Conservation (phyloP, 1,284 basidiomycete species). For the Moesziomyces sp. region DNA sequence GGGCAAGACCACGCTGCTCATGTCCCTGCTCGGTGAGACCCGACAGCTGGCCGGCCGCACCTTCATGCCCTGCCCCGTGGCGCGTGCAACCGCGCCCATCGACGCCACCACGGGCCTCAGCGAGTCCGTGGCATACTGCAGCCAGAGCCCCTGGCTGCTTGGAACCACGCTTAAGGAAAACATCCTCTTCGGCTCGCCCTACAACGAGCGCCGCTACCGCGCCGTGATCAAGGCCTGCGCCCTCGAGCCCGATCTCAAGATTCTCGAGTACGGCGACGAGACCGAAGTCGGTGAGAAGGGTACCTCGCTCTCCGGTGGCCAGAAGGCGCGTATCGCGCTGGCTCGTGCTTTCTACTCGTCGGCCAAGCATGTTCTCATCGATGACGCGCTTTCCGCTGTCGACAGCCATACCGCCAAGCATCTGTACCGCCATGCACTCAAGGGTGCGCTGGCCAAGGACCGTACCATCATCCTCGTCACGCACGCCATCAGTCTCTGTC, state of each 20-base stretch:
- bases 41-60: constrained; percentile 70
- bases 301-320: constrained; percentile 82
- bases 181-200: constrained; percentile 88
- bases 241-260: constrained; percentile 81
- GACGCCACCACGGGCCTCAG: constrained; percentile 74
- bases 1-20: constrained; percentile 71
- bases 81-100: constrained; percentile 60
- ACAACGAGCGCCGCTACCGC: constrained; percentile 80
- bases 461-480: constrained; percentile 84
- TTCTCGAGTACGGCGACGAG: constrained; percentile 92
- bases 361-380: constrained; percentile 84
- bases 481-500: constrained; percentile 82
- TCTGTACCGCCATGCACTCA: constrained; percentile 76
- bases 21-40: constrained; percentile 74
- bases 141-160: constrained; percentile 90
- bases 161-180: constrained; percentile 95
- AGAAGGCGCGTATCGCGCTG: constrained; percentile 79
- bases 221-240: constrained; percentile 84
- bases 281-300: constrained; percentile 87
- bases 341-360: constrained; percentile 94
- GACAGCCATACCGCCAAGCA: constrained; percentile 87
- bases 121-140: constrained; percentile 87
- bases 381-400: constrained; percentile 89
- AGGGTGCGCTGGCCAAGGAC: constrained; percentile 75
- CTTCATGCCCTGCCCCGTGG: constrained; percentile 72